A percentile compares a stretch with the other conserved stretches of the same genome.
These are phyloP conservation scores for Stylonectria norvegica DNA, from an alignment of 2,329 filamentous ascomycete species.

Conservation along the genomic window DNA sequence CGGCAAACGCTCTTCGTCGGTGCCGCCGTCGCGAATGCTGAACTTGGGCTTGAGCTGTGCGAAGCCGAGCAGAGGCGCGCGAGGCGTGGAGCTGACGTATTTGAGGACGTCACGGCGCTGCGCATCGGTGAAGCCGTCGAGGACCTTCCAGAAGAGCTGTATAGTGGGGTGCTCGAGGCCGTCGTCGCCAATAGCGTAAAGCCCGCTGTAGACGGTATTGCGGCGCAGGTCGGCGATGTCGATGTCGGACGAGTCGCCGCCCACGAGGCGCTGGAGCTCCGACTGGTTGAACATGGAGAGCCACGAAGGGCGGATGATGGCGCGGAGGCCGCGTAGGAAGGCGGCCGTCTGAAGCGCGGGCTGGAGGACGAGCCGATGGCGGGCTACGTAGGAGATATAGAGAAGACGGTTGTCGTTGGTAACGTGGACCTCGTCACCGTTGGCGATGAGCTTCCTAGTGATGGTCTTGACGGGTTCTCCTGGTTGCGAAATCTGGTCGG, in stretches of 20 bases:
- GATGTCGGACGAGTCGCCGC: conserved; percentile 81
- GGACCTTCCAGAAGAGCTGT: conserved; percentile 85
- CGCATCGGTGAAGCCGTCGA: conserved; percentile 69
- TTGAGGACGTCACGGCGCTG: conserved; percentile 86
- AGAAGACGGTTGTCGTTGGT: conserved; percentile 89
- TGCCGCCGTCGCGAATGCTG: conserved; percentile 74
- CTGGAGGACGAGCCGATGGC: conserved; percentile 80
- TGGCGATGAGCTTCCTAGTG: conserved; percentile 71
- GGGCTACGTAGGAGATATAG: conserved; percentile 91
- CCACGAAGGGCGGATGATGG: conserved; percentile 90
- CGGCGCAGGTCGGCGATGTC: conserved; percentile 79
- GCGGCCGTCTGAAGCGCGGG: conserved; percentile 77
- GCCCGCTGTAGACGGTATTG: conserved; percentile 82
- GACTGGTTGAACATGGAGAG: conserved; percentile 98
- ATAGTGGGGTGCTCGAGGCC: conserved; percentile 81
- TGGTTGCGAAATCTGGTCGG: conserved; percentile 58
- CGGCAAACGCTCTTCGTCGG: conserved; percentile 67
- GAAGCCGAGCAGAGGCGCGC: conserved; percentile 87
- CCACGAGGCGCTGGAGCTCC: conserved; percentile 89
- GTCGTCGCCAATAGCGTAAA: conserved; percentile 89
- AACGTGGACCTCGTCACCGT: conserved; percentile 73
- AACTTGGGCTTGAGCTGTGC: conserved; percentile 80
- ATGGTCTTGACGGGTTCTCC: conserved; percentile 54
- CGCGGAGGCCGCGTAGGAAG: conserved; percentile 79
- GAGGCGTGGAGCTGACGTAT: conserved; percentile 90